Base-by-base conservation (phyloP, 148 eudicot species). In the Spergularia marina region DNA sequence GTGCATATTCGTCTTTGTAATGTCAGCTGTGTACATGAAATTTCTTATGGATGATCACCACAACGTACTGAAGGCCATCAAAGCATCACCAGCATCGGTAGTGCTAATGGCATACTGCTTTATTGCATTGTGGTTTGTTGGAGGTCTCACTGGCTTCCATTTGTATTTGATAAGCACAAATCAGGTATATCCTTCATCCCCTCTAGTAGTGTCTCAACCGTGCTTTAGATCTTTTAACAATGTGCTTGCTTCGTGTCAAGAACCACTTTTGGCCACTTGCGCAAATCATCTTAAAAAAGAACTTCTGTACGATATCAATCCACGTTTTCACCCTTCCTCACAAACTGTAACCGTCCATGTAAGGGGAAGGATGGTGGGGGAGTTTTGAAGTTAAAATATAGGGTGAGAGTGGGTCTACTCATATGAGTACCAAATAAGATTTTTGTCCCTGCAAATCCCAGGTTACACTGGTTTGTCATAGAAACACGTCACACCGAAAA, bases 91-190 rank as follows among this genome's bases (percentile, higher is more conserved):
- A 17, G 91, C 88, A 39, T 82, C 94, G 6, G 81, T 86, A 69
- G 76, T 83, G 17, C 74, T 90, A 65, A 85, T 90, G 91, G 81
- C 82, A 4, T 88, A 84, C 80, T 88, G 90, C 80, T 90, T 90
- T 71, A 53, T 90, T 39, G 74, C 85, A 7, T 78, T 88, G 71
- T 88, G 91, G 94, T 88, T 90, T 81, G 91, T 90, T 52, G 94
- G 94, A 3, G 94, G 94, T 74, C 88, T 90, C 65, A 90, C 88
- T 30, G 88, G 90, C 78, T 90, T 90, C 78, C 94, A 90, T 81
- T 82, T 80, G 57, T 90, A 90, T 67, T 85, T 90, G 65, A 88
- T 85, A 23, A 76, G 87, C 73, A 84, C 86, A 75, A 90, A 90
- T 73, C 94, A 86, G 91, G 91, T 86, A 56, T 23, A 0, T 25